These are phyloP conservation scores for Phaffia rhodozyma DNA, from an alignment of 1,284 basidiomycete species.

Conservation along the genomic window DNA sequence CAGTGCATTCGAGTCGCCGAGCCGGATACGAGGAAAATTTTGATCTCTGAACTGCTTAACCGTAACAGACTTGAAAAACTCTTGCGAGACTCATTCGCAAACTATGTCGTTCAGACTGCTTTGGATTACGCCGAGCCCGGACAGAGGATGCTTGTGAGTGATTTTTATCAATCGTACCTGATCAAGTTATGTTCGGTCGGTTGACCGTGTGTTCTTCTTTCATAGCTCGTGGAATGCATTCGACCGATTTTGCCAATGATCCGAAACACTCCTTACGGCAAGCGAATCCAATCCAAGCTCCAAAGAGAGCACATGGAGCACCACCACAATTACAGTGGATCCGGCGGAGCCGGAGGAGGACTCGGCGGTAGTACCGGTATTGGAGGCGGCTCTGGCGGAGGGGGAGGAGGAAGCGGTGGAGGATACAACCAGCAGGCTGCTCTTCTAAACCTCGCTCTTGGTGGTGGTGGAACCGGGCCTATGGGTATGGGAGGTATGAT, in stretches of 20 bases:
- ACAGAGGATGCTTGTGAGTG: constrained; percentile 52
- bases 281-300: constrained; percentile 93
- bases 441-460: constrained; percentile 45
- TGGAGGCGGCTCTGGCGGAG: constrained; percentile 33
- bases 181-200: constrained; percentile 29
- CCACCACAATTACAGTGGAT: constrained; percentile 29
- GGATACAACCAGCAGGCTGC: constrained; percentile 49
- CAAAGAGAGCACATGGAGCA: constrained; percentile 75
- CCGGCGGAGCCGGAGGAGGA: constrained; percentile 31
- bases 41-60: constrained; percentile 92
- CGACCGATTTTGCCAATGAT: constrained; percentile 92
- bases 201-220: constrained; percentile 11
- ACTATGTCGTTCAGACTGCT: constrained; percentile 90
- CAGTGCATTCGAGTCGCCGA: constrained; percentile 97
- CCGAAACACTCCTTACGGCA: constrained; percentile 93
- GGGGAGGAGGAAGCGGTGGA: constrained; percentile 31
- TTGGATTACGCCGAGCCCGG: constrained; percentile 84
- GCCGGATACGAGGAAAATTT: constrained; percentile 79
- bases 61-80: constrained; percentile 90
- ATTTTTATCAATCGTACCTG: neutral
- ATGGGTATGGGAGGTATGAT: constrained; percentile 16
- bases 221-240: constrained; percentile 75
- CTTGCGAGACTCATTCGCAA: constrained; percentile 83
- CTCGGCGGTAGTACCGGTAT: constrained; percentile 10
- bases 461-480: constrained; percentile 18